phyloP scores from a whole-genome alignment of 768 basidiomycete genomes.

The Crepidotus variabilis region DNA sequence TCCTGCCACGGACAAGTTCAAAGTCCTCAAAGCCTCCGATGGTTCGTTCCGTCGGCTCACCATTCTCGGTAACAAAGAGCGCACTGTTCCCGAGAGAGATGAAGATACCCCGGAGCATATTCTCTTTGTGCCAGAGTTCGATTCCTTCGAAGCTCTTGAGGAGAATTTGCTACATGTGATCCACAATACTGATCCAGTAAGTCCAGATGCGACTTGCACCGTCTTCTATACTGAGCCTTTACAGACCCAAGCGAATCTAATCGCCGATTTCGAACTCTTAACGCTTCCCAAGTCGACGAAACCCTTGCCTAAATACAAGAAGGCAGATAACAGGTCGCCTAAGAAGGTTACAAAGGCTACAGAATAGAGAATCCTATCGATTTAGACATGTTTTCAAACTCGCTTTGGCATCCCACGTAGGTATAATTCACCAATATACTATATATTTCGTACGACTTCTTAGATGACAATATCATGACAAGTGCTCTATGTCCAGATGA shows the following conservation, averaged over 20 bases:
- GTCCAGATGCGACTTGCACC: not conserved
- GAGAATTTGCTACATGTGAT: conserved; percentile 18
- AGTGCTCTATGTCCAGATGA: conserved; percentile 17
- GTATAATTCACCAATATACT: not conserved
- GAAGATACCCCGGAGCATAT: conserved; percentile 24
- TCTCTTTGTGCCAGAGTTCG: conserved; percentile 22
- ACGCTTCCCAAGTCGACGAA: conserved; percentile 6
- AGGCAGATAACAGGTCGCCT: not conserved
- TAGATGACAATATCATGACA: not conserved
- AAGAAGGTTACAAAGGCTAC: no score
- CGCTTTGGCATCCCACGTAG: not conserved
- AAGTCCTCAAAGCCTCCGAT: conserved; percentile 22
- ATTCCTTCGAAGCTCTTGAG: conserved; percentile 19
- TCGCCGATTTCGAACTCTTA: conserved; percentile 12
- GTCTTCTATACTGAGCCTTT: not conserved
- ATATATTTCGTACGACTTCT: not conserved
- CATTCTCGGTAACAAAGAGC: conserved; percentile 22
- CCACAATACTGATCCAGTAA: conserved; percentile 20
- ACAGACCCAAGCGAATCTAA: conserved; percentile 8
- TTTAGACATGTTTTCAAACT: not conserved
- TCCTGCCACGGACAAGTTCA: conserved; percentile 21
- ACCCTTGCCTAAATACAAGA: conserved; percentile 1
- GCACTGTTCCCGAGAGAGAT: conserved; percentile 19
- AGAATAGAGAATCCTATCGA: not conserved
- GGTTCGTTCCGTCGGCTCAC: conserved; percentile 22